phyloP scores from a whole-genome alignment of 2,329 filamentous ascomycete genomes.

The Xylariaceae sp. region DNA sequence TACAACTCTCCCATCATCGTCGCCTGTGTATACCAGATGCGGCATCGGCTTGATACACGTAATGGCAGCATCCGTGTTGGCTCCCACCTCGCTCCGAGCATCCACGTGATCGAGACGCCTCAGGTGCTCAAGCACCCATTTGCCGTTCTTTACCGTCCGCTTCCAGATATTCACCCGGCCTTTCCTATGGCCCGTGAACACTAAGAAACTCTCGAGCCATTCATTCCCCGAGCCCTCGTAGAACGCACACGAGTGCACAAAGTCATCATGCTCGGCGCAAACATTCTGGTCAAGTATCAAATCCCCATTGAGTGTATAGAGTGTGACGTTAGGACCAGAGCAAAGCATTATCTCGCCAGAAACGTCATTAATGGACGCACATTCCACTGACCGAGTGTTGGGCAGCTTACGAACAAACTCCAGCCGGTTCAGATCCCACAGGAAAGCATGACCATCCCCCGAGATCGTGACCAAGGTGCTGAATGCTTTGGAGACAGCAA shows the following conservation, averaged over 20 bases:
- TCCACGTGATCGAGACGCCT: slow-evolving; percentile 80
- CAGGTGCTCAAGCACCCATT: slow-evolving; percentile 74
- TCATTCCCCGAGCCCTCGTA: slow-evolving; percentile 90
- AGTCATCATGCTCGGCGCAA: slow-evolving; percentile 67
- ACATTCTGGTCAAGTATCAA: slow-evolving; percentile 78
- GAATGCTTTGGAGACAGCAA: slow-evolving; percentile 84
- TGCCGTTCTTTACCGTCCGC: slow-evolving; percentile 53
- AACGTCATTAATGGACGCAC: slow-evolving; percentile 82
- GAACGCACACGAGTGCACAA: slow-evolving; percentile 78
- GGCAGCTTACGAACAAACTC: slow-evolving; percentile 78
- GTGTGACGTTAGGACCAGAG: slow-evolving; percentile 65
- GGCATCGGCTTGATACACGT: slow-evolving; percentile 83
- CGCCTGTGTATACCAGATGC: slow-evolving; percentile 83
- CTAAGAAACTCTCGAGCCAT: slow-evolving; percentile 80
- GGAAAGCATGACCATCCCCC: slow-evolving; percentile 73
- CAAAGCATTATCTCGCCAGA: slow-evolving; percentile 87
- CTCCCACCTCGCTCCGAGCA: slow-evolving; percentile 55
- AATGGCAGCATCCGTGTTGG: slow-evolving; percentile 64
- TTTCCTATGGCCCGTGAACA: slow-evolving; percentile 83
- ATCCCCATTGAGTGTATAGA: slow-evolving; percentile 87
- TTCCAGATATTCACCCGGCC: slow-evolving; percentile 80
- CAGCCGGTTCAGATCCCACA: slow-evolving; percentile 92
- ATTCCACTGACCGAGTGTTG: slow-evolving; percentile 57
- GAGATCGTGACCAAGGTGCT: slow-evolving; percentile 83
- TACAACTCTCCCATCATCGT: slow-evolving; percentile 88